Percentiles rank a stretch among this genome's conserved stretches.
phyloP scores from a whole-genome alignment of 169 alveolate species.

The Plasmodium berghei region DNA sequence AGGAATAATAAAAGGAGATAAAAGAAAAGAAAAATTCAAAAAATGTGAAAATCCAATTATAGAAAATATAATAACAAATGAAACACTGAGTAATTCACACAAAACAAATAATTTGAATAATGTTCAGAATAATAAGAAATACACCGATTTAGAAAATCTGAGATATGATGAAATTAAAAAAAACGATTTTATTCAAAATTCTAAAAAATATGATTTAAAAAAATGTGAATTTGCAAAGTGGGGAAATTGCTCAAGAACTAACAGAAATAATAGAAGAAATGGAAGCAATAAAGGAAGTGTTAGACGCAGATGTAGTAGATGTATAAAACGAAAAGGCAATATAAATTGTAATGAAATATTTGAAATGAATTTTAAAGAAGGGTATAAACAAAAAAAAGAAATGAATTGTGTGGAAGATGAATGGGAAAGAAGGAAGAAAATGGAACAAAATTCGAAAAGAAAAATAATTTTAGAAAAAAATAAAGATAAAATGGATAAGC shows the following conservation, averaged over 20 bases:
- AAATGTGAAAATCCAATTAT: too few species aligned
- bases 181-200: neutral
- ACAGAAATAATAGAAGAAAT: neutral
- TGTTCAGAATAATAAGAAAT: neutral
- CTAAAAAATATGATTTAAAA: too few species aligned
- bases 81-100: too few species aligned
- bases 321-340: neutral
- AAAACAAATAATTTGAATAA: neutral
- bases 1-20: neutral
- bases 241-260: neutral
- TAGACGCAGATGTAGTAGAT: neutral
- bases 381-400: neutral
- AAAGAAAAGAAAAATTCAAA: neutral
- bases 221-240: neutral
- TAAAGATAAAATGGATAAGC: neutral
- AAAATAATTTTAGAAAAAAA: neutral
- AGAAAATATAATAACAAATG: too few species aligned
- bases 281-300: neutral
- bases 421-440: neutral
- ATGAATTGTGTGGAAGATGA: neutral
- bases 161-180: neutral
- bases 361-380: neutral
- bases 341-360: neutral
- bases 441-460: neutral
- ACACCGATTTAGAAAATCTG: neutral